phyloP scores from a whole-genome alignment of 2,329 filamentous ascomycete genomes.

The Corinectria fuckeliana region DNA sequence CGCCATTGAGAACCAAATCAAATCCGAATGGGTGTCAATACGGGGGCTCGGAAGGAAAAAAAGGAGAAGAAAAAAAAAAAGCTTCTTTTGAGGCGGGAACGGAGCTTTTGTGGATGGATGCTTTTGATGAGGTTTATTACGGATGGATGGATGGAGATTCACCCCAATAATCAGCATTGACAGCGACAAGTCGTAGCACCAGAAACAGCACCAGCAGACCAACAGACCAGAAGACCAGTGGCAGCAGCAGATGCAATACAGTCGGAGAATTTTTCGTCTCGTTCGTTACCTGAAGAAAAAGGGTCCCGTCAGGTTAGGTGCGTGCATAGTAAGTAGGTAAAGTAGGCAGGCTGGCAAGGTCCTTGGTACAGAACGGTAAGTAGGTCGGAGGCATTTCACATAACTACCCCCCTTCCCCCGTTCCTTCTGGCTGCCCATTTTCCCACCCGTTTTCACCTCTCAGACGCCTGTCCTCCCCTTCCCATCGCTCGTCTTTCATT shows the following conservation, averaged over 20 bases:
- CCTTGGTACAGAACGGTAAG: too few species aligned
- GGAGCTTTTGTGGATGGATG: neutral
- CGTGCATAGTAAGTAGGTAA: slow-evolving; percentile 22
- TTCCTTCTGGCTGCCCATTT: slow-evolving; percentile 40
- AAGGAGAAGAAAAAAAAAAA: too few species aligned
- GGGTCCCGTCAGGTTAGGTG: slow-evolving; percentile 31
- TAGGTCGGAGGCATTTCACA: slow-evolving; percentile 43
- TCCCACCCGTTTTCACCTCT: slow-evolving; percentile 37
- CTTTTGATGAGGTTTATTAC: slow-evolving; percentile 1
- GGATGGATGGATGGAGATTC: neutral
- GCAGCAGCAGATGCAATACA: slow-evolving; percentile 17
- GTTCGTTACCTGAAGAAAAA: slow-evolving; percentile 28
- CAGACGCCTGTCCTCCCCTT: slow-evolving; percentile 26
- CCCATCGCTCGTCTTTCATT: slow-evolving; percentile 12
- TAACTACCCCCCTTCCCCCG: slow-evolving; percentile 47
- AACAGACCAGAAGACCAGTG: neutral
- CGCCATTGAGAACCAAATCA: slow-evolving; percentile 7
- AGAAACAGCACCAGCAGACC: neutral
- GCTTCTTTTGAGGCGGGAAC: slow-evolving; percentile 13
- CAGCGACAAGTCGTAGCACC: neutral
- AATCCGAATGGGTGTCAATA: neutral
- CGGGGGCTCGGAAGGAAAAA: slow-evolving; percentile 3
- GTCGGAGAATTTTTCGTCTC: slow-evolving; percentile 26
- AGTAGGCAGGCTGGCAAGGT: too few species aligned
- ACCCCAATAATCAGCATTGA: slow-evolving; percentile 2